Evolutionary conservation across 306 rosid species (phyloP).

Genomic region (Fragaria vesca): DNA sequence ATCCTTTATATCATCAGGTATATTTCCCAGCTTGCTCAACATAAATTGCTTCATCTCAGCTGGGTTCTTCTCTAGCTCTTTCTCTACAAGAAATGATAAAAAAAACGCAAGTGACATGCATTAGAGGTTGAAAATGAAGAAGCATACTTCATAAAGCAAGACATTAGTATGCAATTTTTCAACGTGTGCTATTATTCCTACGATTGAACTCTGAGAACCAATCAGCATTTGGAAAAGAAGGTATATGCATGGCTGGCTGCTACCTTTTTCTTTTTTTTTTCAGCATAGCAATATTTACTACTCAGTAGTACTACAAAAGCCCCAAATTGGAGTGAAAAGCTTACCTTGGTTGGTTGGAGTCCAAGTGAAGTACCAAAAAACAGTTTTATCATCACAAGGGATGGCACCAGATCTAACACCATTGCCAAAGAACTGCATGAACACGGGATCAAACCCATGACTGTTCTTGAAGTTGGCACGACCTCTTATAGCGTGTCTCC

Average conservation of each 20-base stretch:
- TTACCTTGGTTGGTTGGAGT: constrained; percentile 54
- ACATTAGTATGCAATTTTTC: too few species aligned
- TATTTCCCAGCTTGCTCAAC: constrained; percentile 45
- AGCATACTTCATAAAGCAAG: too few species aligned
- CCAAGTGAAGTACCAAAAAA: constrained; percentile 70
- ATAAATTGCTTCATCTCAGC: constrained; percentile 45
- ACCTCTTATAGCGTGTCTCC: constrained; percentile 63
- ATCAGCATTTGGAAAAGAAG: too few species aligned
- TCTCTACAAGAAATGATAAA: constrained; percentile 31
- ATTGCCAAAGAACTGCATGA: constrained; percentile 45
- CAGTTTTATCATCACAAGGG: constrained; percentile 41
- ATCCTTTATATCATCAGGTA: constrained; percentile 37
- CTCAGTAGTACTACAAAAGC: too few species aligned
- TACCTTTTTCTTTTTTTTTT: too few species aligned
- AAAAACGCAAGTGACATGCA: too few species aligned
- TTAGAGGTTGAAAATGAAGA: too few species aligned
- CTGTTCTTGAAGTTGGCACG: constrained; percentile 12
- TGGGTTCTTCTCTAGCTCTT: constrained; percentile 36
- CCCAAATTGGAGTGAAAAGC: not conserved
- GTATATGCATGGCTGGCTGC: too few species aligned
- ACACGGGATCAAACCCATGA: constrained; percentile 39
- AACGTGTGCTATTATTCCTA: too few species aligned
- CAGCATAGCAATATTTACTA: too few species aligned
- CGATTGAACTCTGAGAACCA: too few species aligned
- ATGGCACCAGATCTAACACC: constrained; percentile 53